Base-by-base conservation (phyloP, 78 protist species). In the Protostelium mycophagum region DNA sequence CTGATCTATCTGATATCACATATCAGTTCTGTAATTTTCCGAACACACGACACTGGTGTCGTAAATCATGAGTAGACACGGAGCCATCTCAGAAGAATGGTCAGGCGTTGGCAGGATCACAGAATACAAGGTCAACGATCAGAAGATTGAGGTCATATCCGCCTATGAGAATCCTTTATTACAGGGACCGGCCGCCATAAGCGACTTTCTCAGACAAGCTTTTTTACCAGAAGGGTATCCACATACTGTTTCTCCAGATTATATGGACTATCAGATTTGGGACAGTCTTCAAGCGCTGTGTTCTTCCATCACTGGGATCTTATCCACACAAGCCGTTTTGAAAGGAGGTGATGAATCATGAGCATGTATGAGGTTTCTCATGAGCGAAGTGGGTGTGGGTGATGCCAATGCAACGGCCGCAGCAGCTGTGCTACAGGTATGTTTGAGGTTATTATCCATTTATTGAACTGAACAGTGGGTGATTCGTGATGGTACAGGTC, bases 271-370 rank as follows among this genome's bases (percentile, higher is more conserved):
- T 88, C 97, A 95, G 84, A 0, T 38, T 5, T 96, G 95, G 96
- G 97, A 95, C 92, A 91, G 96, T 16, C 28, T 93, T 10, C 97
- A 96, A 85, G 96, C 96, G 31, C 85, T 94, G 1, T 93, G 93
- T 34, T 63, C 90, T 37, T 88, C 90, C 10, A 34, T 95, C 38
- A 91, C 96, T 34, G 97, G 97, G 37, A 83, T 90, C 36, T 83
- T 94, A 10, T 37, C 93, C 28, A 88, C 96, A 0, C 38, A 93
- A 25, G 96, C 94, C 28, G 92, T 94, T 29, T 73, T 94, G 36
- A 88, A 85, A 35, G 95, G 95, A 10, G 88, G 88, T 86, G 73
- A 51, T n/a, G n/a, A 51, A 25, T 16, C 16, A 16, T 51, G 73
- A 51, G n/a, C n/a, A n/a, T n/a, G n/a, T n/a, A n/a, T 16, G 73